A percentile compares a stretch with the other conserved stretches of the same genome.
Conservation (phyloP, 129 eudicot genomes). For the Artemisia argyi region DNA sequence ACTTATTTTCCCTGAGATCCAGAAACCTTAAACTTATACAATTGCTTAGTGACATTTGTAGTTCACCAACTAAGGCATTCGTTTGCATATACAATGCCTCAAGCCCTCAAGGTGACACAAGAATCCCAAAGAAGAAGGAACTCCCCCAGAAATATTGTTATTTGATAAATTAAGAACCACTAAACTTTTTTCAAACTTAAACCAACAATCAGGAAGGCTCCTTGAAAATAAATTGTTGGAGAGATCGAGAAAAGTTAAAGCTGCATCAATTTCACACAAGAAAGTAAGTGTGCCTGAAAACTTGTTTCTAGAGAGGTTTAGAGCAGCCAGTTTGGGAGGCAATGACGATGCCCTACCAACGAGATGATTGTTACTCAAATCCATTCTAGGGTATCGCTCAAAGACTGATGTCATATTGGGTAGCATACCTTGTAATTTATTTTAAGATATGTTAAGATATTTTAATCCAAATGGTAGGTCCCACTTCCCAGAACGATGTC, state of each 20-base stretch:
- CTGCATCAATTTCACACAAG: not conserved
- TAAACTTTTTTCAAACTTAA: not conserved
- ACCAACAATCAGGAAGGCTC: slow-evolving; percentile 32
- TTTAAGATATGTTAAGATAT: no score
- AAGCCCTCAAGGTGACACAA: not conserved
- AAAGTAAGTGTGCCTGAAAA: slow-evolving; percentile 28
- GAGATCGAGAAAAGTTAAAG: slow-evolving; percentile 23
- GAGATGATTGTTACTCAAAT: no score
- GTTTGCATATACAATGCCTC: slow-evolving; percentile 16
- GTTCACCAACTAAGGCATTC: slow-evolving; percentile 31
- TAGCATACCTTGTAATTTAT: slow-evolving; percentile 22
- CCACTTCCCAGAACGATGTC: slow-evolving; percentile 40
- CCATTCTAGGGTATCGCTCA: no score
- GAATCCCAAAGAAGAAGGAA: slow-evolving; percentile 32
- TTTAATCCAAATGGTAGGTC: not conserved
- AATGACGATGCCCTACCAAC: slow-evolving; percentile 7
- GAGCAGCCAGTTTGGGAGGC: not conserved
- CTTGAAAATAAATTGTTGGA: slow-evolving; percentile 29
- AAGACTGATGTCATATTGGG: no score
- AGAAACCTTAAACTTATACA: slow-evolving; percentile 21
- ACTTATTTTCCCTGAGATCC: slow-evolving; percentile 30
- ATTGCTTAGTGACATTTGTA: slow-evolving; percentile 27
- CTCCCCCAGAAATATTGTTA: slow-evolving; percentile 26
- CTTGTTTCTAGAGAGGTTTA: slow-evolving; percentile 34
- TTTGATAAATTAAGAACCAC: slow-evolving; percentile 23